phyloP scores from a whole-genome alignment of 306 rosid species.

The Corylus heterophylla region DNA sequence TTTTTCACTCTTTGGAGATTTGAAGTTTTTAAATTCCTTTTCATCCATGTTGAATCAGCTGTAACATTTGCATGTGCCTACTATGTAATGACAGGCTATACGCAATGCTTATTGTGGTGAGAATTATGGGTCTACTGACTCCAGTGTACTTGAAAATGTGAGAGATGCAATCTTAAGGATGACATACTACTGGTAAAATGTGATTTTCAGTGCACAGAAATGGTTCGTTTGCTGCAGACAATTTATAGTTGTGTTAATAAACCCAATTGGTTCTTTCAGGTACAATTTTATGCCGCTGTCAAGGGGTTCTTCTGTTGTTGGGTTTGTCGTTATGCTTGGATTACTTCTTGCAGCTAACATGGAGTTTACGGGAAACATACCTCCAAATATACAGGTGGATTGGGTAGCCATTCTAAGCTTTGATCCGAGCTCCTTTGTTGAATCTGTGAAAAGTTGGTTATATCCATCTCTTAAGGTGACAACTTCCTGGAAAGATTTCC shows the following conservation, averaged over 20 bases:
- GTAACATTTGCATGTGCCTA: conserved; percentile 11
- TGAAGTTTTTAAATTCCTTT: conserved; percentile 9
- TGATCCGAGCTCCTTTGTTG: conserved; percentile 69
- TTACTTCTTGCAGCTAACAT: conserved; percentile 92
- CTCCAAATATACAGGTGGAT: conserved; percentile 82
- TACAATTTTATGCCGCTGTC: conserved; percentile 97
- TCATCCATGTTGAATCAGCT: conserved; percentile 3
- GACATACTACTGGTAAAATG: conserved; percentile 91
- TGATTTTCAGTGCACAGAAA: conserved; percentile 17
- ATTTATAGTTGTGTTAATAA: conserved; percentile 24
- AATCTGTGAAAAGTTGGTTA: conserved; percentile 80
- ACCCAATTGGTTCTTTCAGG: conserved; percentile 47
- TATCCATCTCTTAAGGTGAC: conserved; percentile 81
- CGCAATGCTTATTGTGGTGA: conserved; percentile 90
- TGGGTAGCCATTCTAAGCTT: conserved; percentile 86
- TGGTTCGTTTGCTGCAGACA: conserved; percentile 14
- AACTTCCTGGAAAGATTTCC: conserved; percentile 90
- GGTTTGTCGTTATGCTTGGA: conserved; percentile 83
- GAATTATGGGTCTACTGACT: conserved; percentile 81
- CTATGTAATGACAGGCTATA: conserved; percentile 56
- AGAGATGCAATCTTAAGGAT: conserved; percentile 92
- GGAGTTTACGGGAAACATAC: conserved; percentile 88
- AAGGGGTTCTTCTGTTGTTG: conserved; percentile 90
- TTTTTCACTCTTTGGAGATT: neutral
- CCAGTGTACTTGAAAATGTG: conserved; percentile 70